These are phyloP conservation scores for Volvox africanus DNA, from an alignment of 139 green algal genomes.

Conservation along the genomic window DNA sequence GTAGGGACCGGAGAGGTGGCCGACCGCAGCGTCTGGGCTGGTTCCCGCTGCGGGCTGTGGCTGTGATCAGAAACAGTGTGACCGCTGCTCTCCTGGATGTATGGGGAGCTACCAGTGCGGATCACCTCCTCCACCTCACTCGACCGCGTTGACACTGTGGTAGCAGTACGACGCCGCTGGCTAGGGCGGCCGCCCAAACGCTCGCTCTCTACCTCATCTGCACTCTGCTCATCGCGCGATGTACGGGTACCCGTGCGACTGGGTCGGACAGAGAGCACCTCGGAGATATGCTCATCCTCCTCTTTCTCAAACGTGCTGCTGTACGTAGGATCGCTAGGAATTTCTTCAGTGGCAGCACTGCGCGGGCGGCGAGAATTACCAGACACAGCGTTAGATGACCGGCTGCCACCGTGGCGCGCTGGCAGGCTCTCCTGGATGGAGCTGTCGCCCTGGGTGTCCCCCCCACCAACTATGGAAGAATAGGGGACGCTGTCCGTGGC, in stretches of 20 bases:
- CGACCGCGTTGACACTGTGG: neutral
- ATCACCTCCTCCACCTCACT: neutral
- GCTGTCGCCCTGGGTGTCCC: neutral
- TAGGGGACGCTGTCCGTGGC: conserved; percentile 10
- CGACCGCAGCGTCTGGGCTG: no score
- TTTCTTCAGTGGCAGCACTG: neutral
- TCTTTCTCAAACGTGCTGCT: conserved; percentile 31
- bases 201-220: conserved; percentile 8
- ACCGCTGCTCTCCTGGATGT: neutral
- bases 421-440: conserved; percentile 33
- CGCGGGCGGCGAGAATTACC: neutral
- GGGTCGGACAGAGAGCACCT: neutral
- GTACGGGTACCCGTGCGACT: neutral
- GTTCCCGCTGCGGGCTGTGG: neutral
- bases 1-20: neutral
- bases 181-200: neutral
- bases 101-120: neutral
- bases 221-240: neutral
- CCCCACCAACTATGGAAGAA: neutral
- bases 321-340: conserved; percentile 17
- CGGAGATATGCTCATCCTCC: conserved; percentile 20
- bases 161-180: neutral
- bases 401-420: neutral
- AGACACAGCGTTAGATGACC: neutral
- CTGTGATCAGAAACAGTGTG: neutral